phyloP scores from a whole-genome alignment of 2,329 filamentous ascomycete species.

The Fonsecaea multimorphosa region DNA sequence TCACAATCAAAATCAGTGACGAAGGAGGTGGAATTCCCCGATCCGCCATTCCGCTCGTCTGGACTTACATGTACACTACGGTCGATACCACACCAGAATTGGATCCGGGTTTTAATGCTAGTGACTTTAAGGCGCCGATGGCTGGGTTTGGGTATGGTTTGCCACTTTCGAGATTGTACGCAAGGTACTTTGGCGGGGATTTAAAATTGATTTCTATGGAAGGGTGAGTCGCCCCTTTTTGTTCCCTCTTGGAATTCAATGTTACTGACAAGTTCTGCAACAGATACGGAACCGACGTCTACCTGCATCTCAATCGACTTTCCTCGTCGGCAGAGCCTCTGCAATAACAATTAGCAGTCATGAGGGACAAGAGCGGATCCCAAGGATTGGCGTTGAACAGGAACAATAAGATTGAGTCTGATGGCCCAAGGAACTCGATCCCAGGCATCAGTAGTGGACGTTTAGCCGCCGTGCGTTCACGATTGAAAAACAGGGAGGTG shows the following conservation, averaged over 20 bases:
- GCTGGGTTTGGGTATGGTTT: conserved; percentile 98
- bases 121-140: conserved; percentile 99
- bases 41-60: conserved; percentile 93
- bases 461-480: conserved; percentile 67
- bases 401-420: conserved; percentile 10
- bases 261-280: conserved; percentile 22
- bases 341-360: conserved; percentile 90
- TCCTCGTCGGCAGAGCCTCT: conserved; percentile 95
- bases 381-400: conserved; percentile 62
- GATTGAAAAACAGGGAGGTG: conserved; percentile 74
- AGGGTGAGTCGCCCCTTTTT: conserved; percentile 67
- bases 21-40: conserved; percentile 95
- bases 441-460: conserved; percentile 43
- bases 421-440: conserved; percentile 11
- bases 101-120: conserved; percentile 98
- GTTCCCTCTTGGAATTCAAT: background rate
- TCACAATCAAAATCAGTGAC: conserved; percentile 97
- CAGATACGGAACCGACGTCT: conserved; percentile 97
- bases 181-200: conserved; percentile 96
- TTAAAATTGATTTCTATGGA: conserved; percentile 99
- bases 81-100: conserved; percentile 93
- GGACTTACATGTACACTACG: conserved; percentile 99
- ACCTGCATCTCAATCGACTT: conserved; percentile 94
- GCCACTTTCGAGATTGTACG: conserved; percentile 91
- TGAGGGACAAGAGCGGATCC: conserved; percentile 39